Evolutionary conservation across 495 filamentous ascomycete genomes (phyloP).

Genomic region (Podospora conica): DNA sequence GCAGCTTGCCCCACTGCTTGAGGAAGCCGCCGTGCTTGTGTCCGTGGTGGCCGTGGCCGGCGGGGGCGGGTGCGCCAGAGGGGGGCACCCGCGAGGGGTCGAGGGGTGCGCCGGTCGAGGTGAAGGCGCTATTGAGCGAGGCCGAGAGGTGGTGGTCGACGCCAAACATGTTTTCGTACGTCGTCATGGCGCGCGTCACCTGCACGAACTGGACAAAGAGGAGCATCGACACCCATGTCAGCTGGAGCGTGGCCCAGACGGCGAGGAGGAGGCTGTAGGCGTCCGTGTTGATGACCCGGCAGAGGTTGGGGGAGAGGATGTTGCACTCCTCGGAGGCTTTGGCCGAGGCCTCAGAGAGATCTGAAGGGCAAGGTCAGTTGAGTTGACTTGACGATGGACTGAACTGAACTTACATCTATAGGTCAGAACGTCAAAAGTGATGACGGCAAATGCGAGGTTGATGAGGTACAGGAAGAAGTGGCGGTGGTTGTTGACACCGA

Average conservation of each 20-base stretch:
- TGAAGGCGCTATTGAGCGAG: conserved; percentile 71
- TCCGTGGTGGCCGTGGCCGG: conserved; percentile 34
- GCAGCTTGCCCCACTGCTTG: conserved; percentile 70
- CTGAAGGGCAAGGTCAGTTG: conserved; percentile 10
- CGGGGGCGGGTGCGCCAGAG: conserved; percentile 29
- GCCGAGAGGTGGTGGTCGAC: conserved; percentile 51
- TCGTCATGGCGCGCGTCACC: conserved; percentile 85
- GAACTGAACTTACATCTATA: conserved; percentile 33
- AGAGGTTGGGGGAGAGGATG: conserved; percentile 66
- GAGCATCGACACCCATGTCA: conserved; percentile 94
- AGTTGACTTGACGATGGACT: conserved; percentile 2
- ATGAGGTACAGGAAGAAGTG: conserved; percentile 90
- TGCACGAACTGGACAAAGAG: conserved; percentile 87
- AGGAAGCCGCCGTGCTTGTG: conserved; percentile 54
- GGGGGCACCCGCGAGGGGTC: conserved; percentile 37
- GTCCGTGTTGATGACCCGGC: conserved; percentile 68
- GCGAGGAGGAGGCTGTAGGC: conserved; percentile 73
- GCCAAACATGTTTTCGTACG: conserved; percentile 88
- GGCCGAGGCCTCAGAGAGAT: conserved; percentile 30
- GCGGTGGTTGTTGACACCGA: conserved; percentile 88
- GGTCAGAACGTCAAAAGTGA: conserved; percentile 49
- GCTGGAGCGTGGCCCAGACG: conserved; percentile 73
- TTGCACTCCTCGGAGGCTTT: conserved; percentile 54
- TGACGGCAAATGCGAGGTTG: conserved; percentile 66
- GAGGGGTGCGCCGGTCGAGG: conserved; percentile 70